These are phyloP conservation scores for Geotrichum phurueaensis DNA, from an alignment of 1,139 yeast species.

Conservation along the genomic window DNA sequence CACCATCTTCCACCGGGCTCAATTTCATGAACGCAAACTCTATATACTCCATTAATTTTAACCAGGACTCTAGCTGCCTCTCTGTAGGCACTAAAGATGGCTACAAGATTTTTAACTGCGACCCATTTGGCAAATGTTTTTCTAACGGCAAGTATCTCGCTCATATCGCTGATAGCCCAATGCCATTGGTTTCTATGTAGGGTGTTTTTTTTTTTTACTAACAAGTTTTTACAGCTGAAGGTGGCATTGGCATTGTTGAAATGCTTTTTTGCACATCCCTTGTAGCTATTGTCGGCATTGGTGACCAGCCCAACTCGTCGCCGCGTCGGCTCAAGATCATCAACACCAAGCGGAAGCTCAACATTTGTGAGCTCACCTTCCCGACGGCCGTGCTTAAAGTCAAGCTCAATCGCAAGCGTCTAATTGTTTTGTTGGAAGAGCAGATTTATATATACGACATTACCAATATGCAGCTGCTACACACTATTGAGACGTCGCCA, in stretches of 20 bases:
- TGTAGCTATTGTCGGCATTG: constrained; percentile 79
- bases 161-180: not conserved
- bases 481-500: constrained; percentile 81
- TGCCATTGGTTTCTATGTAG: constrained; percentile 1
- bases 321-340: constrained; percentile 76
- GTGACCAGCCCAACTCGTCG: constrained; percentile 72
- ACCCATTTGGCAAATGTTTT: constrained; percentile 81
- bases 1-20: not conserved
- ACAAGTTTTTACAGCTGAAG: constrained; percentile 28
- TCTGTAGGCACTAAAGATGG: constrained; percentile 75
- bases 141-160: constrained; percentile 37
- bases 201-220: not conserved
- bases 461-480: constrained; percentile 76
- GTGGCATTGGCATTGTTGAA: constrained; percentile 57
- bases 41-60: constrained; percentile 64
- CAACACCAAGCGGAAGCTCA: constrained; percentile 65
- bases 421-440: constrained; percentile 72
- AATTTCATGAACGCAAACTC: constrained; percentile 16
- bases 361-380: constrained; percentile 81
- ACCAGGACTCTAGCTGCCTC: constrained; percentile 85
- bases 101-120: constrained; percentile 81
- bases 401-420: constrained; percentile 64
- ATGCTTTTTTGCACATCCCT: constrained; percentile 89
- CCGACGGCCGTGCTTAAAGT: constrained; percentile 79
- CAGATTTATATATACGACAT: constrained; percentile 89